Evolutionary conservation across 345 rosid species (phyloP), one percentile per base, ranked within the genome.

Genomic region (Corymbia maculata): DNA sequence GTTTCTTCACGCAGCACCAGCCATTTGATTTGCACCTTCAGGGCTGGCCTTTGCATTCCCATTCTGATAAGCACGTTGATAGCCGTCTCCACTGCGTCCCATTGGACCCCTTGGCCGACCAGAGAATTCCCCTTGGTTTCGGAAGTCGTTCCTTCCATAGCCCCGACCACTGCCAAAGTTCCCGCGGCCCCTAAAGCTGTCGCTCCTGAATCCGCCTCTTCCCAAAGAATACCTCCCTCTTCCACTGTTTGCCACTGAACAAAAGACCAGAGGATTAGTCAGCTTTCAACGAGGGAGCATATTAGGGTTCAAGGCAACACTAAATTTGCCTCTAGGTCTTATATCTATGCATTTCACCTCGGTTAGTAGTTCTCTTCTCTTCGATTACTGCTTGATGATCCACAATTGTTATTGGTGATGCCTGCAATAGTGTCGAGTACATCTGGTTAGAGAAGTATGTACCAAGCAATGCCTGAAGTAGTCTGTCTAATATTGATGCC

Each of bases 341-440:
- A 75, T 19, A 36, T 75, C 47, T 19, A 52, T 61, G 32, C 87
- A 84, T 86, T 84, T 92, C 90, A 93, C 99, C 98, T 93, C 95
- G 94, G 88, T 91, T 90, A 47, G 92, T 94, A 53, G 95, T 91
- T 93, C 94, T 94, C 94, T 97, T 97, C 93, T 92, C 93, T 91
- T 97, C 97, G 11, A 97, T 88, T 86, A 91, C 91, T 79, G 95
- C 98, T 91, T 91, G 93, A 51, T 91, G 94, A 79, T 92, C 96
- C 52, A 94, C 94, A 47, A 97, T 90, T 5, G 85, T 92, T 87
- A 97, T 55, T 7, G 97, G 96, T 51, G 99, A 95, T 87, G 98
- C 97, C 99, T 97, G 94, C 85, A 89, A 89, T 88, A 75, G 47
- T 42, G 49, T 44, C 79, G 15, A 55, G n/a, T 86, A 24, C 10